Base-by-base conservation (phyloP, 2,329 filamentous ascomycete species). In the Zymoseptoria passerinii region DNA sequence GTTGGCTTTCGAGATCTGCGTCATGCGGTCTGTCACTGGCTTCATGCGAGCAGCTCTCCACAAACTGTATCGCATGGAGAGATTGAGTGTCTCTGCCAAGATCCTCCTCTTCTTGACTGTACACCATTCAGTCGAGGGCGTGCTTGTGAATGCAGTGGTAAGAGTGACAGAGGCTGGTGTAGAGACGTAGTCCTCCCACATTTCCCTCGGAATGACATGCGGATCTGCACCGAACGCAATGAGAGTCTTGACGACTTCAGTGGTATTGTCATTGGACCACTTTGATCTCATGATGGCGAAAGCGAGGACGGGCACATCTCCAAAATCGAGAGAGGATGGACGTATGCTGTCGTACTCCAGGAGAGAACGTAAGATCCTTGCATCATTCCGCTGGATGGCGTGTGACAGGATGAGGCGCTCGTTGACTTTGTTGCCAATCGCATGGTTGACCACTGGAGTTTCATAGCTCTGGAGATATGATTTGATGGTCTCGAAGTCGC, bases 41-140 rank as follows among this genome's bases (percentile, higher is more conserved):
- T 29, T 10, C 20, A 48, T 48, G 7, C 40, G 53, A 28, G 28
- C 40, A 23, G 53, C 53, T 55, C 40, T 55, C 53, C 53, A 55
- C 1, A 55, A 9, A 55, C 7, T 55, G 53, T 55, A 55, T 50
- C 53, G 28, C 16, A 55, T 48, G 9, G n/a, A 49, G 20, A 55
- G 9, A 18, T 55, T 48, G 19, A 55, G 35, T 7, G 35, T 55
- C 53, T 55, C n/a, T 4, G 19, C 53, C n/a, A 55, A 28, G n/a
- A 48, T 23, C 7, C 3, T 27, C 13, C 35, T 40, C 29, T 18
- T 28, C 40, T 55, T 50, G 35, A 28, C 19, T 4, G 8, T 48
- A 6, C 53, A 55, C 53, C 53, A 55, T 48, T 16, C 40, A 13
- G 23, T 28, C 40, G 13, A 16, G 23, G 10, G 7, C 13, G 28